phyloP scores from a whole-genome alignment of 331 rosid species.

The Malus hybrid region DNA sequence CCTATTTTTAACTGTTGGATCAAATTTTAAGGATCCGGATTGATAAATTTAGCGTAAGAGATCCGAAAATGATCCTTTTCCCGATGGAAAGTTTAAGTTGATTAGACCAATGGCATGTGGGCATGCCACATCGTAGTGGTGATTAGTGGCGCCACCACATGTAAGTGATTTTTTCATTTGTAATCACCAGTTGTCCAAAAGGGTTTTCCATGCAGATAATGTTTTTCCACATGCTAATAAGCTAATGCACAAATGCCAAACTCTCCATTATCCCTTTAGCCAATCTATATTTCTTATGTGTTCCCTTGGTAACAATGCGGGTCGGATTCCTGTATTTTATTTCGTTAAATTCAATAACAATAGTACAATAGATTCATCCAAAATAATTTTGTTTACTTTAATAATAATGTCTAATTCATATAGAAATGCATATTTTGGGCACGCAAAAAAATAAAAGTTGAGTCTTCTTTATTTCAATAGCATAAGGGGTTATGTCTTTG shows the following conservation, averaged over 20 bases:
- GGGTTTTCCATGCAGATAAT: neutral
- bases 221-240: neutral
- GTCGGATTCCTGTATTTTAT: too few species aligned
- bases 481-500: too few species aligned
- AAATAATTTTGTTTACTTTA: too few species aligned
- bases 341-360: too few species aligned
- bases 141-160: neutral
- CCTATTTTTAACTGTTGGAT: fast-evolving
- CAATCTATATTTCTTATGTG: neutral
- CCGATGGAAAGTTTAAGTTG: neutral
- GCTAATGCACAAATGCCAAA: neutral
- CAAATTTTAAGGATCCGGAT: fast-evolving
- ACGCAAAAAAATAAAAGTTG: too few species aligned
- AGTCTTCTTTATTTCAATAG: too few species aligned
- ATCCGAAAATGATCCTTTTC: fast-evolving
- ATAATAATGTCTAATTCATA: too few species aligned
- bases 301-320: neutral
- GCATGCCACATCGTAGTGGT: neutral
- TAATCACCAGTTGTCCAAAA: neutral
- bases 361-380: too few species aligned
- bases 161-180: neutral
- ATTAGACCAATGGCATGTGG: neutral
- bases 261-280: neutral
- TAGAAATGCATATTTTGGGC: too few species aligned
- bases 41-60: too few species aligned